A percentile compares a stretch with the other conserved stretches of the same genome.
These are phyloP conservation scores for Ceratobasidium papillatum DNA, from an alignment of 1,284 basidiomycete species.

Conservation along the genomic window DNA sequence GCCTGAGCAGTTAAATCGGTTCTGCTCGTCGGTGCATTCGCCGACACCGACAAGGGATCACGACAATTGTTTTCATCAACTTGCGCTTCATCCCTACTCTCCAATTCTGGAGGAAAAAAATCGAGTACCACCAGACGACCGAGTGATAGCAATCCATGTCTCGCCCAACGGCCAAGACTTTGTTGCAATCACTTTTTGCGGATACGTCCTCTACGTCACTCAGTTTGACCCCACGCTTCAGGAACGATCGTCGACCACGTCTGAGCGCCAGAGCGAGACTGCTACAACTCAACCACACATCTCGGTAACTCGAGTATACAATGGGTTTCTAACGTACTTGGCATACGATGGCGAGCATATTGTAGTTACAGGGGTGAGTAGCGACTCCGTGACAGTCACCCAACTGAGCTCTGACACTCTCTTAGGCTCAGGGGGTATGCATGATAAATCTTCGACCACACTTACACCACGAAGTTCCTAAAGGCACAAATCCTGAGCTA, in stretches of 20 bases:
- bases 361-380: conserved; percentile 11
- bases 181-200: conserved; percentile 11
- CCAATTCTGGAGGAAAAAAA: neutral
- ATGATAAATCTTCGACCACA: neutral
- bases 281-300: neutral
- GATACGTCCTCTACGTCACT: conserved; percentile 6
- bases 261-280: neutral
- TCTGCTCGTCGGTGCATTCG: neutral
- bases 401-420: neutral
- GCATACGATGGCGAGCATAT: conserved; percentile 23
- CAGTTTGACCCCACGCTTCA: neutral
- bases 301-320: conserved; percentile 2
- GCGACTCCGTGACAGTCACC: neutral
- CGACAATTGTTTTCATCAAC: neutral
- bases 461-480: neutral
- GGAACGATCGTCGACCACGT: no score
- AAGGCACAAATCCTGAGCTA: neutral
- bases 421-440: neutral
- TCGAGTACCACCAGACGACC: neutral
- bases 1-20: neutral
- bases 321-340: neutral
- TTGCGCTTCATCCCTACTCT: neutral
- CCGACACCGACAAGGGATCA: neutral
- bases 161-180: conserved; percentile 20
- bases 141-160: conserved; percentile 12